Evolutionary conservation across 768 basidiomycete species (phyloP).

Genomic region (Mycena olivaceomarginata): DNA sequence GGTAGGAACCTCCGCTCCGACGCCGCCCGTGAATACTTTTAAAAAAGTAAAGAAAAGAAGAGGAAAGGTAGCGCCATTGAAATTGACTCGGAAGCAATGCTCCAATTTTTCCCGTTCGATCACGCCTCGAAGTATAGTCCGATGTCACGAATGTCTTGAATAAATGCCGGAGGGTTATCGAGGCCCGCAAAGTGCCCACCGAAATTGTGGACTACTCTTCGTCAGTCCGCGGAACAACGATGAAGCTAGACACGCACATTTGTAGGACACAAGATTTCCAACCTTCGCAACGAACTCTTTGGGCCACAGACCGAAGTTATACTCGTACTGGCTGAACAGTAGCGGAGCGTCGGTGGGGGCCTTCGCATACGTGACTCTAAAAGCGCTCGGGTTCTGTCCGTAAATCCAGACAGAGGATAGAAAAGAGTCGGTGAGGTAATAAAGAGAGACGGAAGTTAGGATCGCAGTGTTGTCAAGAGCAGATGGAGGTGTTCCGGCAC

Average conservation of each 20-base stretch:
- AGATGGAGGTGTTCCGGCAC: constrained; percentile 29
- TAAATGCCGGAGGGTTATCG: constrained; percentile 34
- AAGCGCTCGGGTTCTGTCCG: constrained; percentile 14
- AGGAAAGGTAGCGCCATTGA: no score
- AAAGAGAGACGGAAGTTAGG: constrained; percentile 37
- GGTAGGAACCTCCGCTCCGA: no score
- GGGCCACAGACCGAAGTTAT: constrained; percentile 18
- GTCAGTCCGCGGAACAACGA: not conserved
- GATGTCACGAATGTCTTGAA: constrained; percentile 31
- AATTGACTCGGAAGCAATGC: no score
- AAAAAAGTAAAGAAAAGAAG: no score
- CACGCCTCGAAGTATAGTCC: constrained; percentile 1
- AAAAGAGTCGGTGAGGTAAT: constrained; percentile 38
- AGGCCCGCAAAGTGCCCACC: constrained; percentile 32
- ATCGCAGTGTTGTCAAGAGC: constrained; percentile 30
- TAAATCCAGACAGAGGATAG: constrained; percentile 45
- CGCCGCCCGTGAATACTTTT: no score
- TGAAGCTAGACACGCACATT: constrained; percentile 10
- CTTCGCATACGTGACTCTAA: not conserved
- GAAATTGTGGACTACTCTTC: constrained; percentile 26
- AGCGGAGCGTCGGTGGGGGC: constrained; percentile 22
- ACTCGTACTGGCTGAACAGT: not conserved
- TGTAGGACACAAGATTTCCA: constrained; percentile 19
- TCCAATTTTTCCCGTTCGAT: not conserved
- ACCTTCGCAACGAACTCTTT: constrained; percentile 19